Base-by-base conservation (phyloP, 2,329 filamentous ascomycete genomes). In the Onygenales sp. region DNA sequence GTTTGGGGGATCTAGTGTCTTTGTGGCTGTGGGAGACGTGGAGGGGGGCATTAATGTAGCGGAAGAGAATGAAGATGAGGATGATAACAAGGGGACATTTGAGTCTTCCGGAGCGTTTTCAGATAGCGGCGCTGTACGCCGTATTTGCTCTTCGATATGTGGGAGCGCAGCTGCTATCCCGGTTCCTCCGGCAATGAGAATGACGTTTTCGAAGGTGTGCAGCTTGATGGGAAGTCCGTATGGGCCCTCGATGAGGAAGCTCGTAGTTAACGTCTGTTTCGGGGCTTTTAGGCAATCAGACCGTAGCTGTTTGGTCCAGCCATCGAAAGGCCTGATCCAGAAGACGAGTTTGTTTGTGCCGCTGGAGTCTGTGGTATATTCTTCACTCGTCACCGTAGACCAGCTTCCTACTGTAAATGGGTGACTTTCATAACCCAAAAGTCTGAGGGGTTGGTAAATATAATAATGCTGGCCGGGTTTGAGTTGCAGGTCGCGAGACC, bases 391-490 rank as follows among this genome's bases (percentile, higher is more conserved):
- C 13, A 51, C 14, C 6, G 40, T 13, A 36, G 42, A 33, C 55
- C 58, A 61, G 39, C 53, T 56, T 8, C 62, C 69, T 1, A 72
- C 55, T 0, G 69, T 73, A 59, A 79, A 77, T 2, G 76, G 75
- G 55, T 79, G 76, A 53, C 70, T 77, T 52, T 78, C 71, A 59
- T 71, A 77, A 0, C 71, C 65, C 17, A 64, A 61, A 48, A 71
- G 65, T 27, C 62, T 65, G 2, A 68, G 53, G 0, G 71, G 66
- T 44, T 69, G 65, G 53, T 77, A 76, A 6, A 79, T 61, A 59
- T 72, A 77, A 55, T 76, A 79, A 58, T 75, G 74, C 8, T 71
- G 67, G 4, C 75, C 76, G 11, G 74, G 69, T 13, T 61, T 60
- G 1, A 71, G 66, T 9, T 58, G 59, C 21, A 70, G 52, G 5